Percentiles rank a stretch among this genome's conserved stretches.
Conservation (phyloP, 257 asterid species). For the Cruciata laevipes region DNA sequence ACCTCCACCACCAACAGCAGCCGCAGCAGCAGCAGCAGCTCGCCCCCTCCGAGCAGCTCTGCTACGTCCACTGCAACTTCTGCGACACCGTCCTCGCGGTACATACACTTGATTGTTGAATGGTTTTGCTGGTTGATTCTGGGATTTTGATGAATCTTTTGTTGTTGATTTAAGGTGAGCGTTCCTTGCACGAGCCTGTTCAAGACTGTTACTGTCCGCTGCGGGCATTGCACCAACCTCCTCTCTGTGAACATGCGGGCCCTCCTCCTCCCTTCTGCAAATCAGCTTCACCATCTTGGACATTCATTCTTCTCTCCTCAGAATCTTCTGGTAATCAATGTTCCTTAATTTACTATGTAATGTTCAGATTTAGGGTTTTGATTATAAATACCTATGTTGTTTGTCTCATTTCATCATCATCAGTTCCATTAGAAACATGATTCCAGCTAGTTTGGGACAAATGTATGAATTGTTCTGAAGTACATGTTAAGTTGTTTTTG, state of each 20-base stretch:
- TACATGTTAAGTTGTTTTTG: no score
- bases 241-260: slow-evolving; percentile 89
- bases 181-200: slow-evolving; percentile 93
- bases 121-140: background rate
- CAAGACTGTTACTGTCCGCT: slow-evolving; percentile 92
- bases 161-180: slow-evolving; percentile 48
- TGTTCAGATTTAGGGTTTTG: slow-evolving; percentile 20
- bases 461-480: background rate
- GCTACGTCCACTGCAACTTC: slow-evolving; percentile 87
- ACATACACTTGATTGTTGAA: slow-evolving; percentile 5
- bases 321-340: slow-evolving; percentile 60
- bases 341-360: background rate
- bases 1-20: slow-evolving; percentile 28
- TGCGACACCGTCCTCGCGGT: slow-evolving; percentile 97
- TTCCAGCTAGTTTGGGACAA: background rate
- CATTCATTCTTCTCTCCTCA: slow-evolving; percentile 89
- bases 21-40: background rate
- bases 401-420: background rate
- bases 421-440: background rate
- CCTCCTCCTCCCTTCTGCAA: slow-evolving; percentile 62
- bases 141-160: background rate
- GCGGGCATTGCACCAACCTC: slow-evolving; percentile 98
- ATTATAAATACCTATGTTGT: background rate
- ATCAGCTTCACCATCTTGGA: slow-evolving; percentile 69
- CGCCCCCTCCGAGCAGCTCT: slow-evolving; percentile 76